phyloP scores from a whole-genome alignment of 2,329 filamentous ascomycete species.

The Ceratocystis ficicola region DNA sequence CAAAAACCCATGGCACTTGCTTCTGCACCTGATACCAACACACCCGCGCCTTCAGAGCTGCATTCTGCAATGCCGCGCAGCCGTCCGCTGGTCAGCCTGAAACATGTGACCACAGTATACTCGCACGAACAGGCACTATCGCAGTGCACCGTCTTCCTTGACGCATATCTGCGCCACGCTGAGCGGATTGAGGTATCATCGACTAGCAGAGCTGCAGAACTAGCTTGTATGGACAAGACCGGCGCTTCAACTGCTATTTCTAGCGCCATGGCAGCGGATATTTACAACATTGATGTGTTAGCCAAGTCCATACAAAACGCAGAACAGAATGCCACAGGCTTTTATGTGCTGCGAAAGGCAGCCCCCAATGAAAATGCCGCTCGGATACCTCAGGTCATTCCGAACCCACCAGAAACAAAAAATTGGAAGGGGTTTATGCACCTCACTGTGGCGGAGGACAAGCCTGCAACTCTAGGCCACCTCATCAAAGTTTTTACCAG shows the following conservation, averaged over 20 bases:
- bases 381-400: constrained; percentile 19
- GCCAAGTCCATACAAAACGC: constrained; percentile 59
- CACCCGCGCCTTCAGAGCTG: constrained; percentile 39
- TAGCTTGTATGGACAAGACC: constrained; percentile 48
- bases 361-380: constrained; percentile 22
- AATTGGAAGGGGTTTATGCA: constrained; percentile 20
- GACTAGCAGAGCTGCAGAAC: constrained; percentile 72
- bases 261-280: constrained; percentile 57
- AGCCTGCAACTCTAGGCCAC: constrained; percentile 12
- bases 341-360: constrained; percentile 50
- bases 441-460: constrained; percentile 14
- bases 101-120: constrained; percentile 63
- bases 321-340: constrained; percentile 65
- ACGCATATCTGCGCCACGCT: constrained; percentile 54
- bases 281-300: constrained; percentile 57
- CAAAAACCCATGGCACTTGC: constrained; percentile 23
- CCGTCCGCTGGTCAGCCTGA: constrained; percentile 40
- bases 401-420: constrained; percentile 3
- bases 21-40: constrained; percentile 36
- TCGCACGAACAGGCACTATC: constrained; percentile 94
- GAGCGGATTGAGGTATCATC: constrained; percentile 74
- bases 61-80: constrained; percentile 35
- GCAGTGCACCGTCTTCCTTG: constrained; percentile 70
- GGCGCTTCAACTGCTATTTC: constrained; percentile 65
- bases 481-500: constrained; percentile 12